A percentile compares a stretch with the other conserved stretches of the same genome.
These are phyloP conservation scores for Sonneratia caseolaris DNA, from an alignment of 345 rosid species.

Conservation along the genomic window DNA sequence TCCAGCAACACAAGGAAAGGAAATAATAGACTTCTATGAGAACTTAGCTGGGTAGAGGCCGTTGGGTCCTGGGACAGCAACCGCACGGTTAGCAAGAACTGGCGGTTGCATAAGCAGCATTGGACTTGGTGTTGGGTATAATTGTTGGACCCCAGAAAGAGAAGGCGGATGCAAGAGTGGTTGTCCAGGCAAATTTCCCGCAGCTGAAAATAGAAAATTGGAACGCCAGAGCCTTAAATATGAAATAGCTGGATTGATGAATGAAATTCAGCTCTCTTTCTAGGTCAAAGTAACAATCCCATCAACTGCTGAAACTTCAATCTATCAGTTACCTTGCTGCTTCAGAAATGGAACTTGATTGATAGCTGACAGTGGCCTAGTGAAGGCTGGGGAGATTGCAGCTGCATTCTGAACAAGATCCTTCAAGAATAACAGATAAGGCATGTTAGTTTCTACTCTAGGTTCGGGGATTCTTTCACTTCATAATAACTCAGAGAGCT, in stretches of 20 bases:
- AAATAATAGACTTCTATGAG: not conserved
- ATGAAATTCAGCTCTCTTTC: not conserved
- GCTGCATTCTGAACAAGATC: conserved; percentile 46
- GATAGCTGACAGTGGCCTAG: conserved; percentile 35
- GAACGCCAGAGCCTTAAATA: not conserved
- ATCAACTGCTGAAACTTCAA: not conserved
- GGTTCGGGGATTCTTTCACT: not conserved
- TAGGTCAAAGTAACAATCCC: not conserved
- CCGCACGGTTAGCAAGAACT: conserved; percentile 5
- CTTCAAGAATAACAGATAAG: conserved; percentile 24
- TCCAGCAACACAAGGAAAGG: not conserved
- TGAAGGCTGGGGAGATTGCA: conserved; percentile 36
- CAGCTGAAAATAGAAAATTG: not conserved
- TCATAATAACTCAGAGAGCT: not conserved
- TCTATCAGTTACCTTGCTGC: conserved; percentile 33
- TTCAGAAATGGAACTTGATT: conserved; percentile 53
- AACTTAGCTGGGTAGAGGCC: conserved; percentile 11
- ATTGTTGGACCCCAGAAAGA: conserved; percentile 7
- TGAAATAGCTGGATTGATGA: not conserved
- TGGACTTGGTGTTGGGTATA: conserved; percentile 10
- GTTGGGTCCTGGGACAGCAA: conserved; percentile 10
- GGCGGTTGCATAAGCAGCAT: conserved; percentile 14
- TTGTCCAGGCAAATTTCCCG: conserved; percentile 14
- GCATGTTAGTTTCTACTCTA: not conserved
- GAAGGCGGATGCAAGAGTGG: conserved; percentile 12